Base-by-base conservation (phyloP, 2,329 filamentous ascomycete species). In the Scytalidium sp. region DNA sequence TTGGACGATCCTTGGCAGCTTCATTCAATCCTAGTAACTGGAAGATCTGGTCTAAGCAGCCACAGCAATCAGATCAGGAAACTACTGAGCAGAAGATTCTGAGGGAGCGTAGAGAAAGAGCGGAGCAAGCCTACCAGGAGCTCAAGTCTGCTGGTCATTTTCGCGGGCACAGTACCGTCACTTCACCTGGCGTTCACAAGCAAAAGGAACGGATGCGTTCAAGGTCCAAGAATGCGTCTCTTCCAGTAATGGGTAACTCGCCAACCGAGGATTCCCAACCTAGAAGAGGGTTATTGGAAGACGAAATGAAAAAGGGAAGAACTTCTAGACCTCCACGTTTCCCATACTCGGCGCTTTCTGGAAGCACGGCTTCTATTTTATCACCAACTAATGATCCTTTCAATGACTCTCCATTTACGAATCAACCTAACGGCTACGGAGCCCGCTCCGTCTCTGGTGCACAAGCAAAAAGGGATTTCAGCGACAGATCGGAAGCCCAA, bases 11-110 rank as follows among this genome's bases (percentile, higher is more conserved):
- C 2, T 68, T 81, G 50, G 75, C 75, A 6, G 71, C 74, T 11
- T 73, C 72, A 19, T 80, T 83, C 61, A 79, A 79, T 53, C 76
- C 79, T 3, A 70, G 75, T 45, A 74, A 73, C 25, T 78, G 74
- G 73, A 75, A 72, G 56, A 60, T 66, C 43, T 65, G 58, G 52
- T 53, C 52, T 1, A 64, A 60, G 43, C 51, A 56, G 9, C 43
- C 55, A 19, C 52, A 52, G 19, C n/a, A 39, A 4, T 32, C 41
- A 22, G 43, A 46, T n/a, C 40, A 50, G 19, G 64, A 69, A 44
- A 68, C 65, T 47, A 62, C 67, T 29, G 66, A 71, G 40, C 65
- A 72, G 43, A 73, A 74, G 56, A 64, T 70, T 11, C 64, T 77
- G 48, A 62, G 66, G 32, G 66, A 70, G 46, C 61, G 68, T 43